Evolutionary conservation across 768 basidiomycete species (phyloP).

Genomic region (Podaxis sp.): DNA sequence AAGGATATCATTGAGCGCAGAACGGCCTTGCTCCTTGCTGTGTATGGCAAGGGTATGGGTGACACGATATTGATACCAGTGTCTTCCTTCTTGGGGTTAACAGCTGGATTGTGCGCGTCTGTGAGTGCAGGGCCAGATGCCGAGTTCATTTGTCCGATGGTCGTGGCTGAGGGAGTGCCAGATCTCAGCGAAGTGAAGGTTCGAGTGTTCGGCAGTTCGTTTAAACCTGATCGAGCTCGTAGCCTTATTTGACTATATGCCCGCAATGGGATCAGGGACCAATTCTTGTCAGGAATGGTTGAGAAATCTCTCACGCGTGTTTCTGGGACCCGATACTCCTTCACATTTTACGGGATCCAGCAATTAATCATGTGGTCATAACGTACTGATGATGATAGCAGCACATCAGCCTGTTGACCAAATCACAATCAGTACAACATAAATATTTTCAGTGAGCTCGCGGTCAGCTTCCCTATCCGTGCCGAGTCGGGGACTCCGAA

Average conservation of each 20-base stretch:
- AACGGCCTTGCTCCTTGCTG: slow-evolving; percentile 26
- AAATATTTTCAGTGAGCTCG: too few relatives aligned
- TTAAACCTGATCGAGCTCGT: neutral
- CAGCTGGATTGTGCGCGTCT: neutral
- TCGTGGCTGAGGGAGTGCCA: neutral
- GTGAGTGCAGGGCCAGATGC: neutral
- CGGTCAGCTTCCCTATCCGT: too few relatives aligned
- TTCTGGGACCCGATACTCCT: too few relatives aligned
- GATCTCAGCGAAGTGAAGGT: neutral
- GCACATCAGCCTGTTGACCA: too few relatives aligned
- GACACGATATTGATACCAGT: slow-evolving; percentile 22
- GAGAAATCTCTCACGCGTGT: too few relatives aligned
- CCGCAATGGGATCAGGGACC: neutral
- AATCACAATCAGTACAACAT: too few relatives aligned
- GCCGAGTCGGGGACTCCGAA: too few relatives aligned
- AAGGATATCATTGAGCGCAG: slow-evolving; percentile 28
- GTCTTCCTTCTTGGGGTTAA: neutral
- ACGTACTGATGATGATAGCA: too few relatives aligned
- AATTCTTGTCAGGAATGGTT: too few relatives aligned
- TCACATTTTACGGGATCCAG: too few relatives aligned
- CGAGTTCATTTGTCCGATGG: neutral
- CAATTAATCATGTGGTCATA: too few relatives aligned
- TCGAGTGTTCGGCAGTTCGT: neutral
- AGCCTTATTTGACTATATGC: neutral
- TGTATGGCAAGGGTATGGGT: slow-evolving; percentile 29